Percentiles rank a stretch among this genome's conserved stretches.
phyloP scores from a whole-genome alignment of 208 protist genomes.

The Acanthamoeba culbertsoni region DNA sequence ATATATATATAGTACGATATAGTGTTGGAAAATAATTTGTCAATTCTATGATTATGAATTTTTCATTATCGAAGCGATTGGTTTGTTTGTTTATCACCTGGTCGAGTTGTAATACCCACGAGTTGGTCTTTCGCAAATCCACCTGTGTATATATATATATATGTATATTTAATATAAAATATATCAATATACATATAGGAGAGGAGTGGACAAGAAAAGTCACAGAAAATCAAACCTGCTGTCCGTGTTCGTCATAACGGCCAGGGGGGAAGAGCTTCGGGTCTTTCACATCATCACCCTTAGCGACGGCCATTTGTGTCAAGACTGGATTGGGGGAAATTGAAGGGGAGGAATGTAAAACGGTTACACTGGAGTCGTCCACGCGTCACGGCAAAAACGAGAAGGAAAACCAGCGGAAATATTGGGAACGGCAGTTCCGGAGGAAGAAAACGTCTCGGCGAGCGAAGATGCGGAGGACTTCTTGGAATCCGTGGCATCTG shows the following conservation, averaged over 20 bases:
- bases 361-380: not conserved
- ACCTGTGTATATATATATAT: not conserved
- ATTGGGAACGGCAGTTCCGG: not conserved
- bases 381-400: not conserved
- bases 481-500: too few species aligned
- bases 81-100: conserved; percentile 63
- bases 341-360: not conserved
- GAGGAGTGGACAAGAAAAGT: not conserved
- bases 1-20: too few species aligned
- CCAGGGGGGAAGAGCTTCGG: conserved; percentile 29
- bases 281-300: not conserved
- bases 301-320: not conserved
- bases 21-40: too few species aligned
- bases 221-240: too few species aligned
- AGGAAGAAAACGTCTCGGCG: not conserved
- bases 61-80: not conserved
- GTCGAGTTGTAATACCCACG: conserved; percentile 80
- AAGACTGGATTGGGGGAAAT: not conserved
- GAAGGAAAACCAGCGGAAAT: not conserved
- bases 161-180: too few species aligned
- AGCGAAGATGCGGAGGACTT: too few species aligned
- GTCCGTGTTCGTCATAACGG: conserved; percentile 56
- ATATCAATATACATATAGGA: too few species aligned
- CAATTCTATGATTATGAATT: not conserved
- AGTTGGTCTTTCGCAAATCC: not conserved